Percentiles rank a stretch among this genome's conserved stretches.
Evolutionary conservation across 495 filamentous ascomycete genomes (phyloP).

Genomic region (Penicillium manginii): DNA sequence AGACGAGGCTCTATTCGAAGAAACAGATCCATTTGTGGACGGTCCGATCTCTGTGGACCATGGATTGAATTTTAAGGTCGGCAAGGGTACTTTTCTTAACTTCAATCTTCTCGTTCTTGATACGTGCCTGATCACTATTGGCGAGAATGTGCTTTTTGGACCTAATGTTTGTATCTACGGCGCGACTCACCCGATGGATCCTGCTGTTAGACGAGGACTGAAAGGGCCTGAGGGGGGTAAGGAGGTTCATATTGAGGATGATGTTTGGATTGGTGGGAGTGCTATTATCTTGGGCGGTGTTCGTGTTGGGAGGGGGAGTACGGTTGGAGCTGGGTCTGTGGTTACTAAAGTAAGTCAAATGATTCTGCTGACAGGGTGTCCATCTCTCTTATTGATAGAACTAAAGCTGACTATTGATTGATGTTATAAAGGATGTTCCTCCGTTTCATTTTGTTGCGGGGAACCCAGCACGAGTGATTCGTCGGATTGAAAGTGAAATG

Average conservation of each 20-base stretch:
- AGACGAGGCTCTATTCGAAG: constrained; percentile 60
- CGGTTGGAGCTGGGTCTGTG: constrained; percentile 78
- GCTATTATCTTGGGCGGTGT: constrained; percentile 24
- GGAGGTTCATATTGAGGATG: constrained; percentile 76
- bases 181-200: constrained; percentile 75
- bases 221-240: constrained; percentile 73
- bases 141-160: constrained; percentile 74
- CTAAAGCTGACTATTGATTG: not conserved
- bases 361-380: too few relatives aligned
- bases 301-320: constrained; percentile 51
- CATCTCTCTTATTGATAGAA: not conserved
- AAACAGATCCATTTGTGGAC: constrained; percentile 66
- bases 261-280: constrained; percentile 81
- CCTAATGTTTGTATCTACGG: constrained; percentile 72
- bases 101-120: constrained; percentile 75
- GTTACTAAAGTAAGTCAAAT: constrained; percentile 73
- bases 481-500: constrained; percentile 28
- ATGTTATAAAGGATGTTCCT: constrained; percentile 52
- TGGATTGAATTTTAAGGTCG: constrained; percentile 70
- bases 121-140: constrained; percentile 74
- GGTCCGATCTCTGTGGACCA: constrained; percentile 74
- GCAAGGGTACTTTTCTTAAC: constrained; percentile 71
- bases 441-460: constrained; percentile 61
- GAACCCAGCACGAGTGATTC: constrained; percentile 64
- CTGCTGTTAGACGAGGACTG: constrained; percentile 66